Evolutionary conservation across 192 early-diverging fungal genomes (phyloP), one percentile per base, ranked within the genome.

Genomic region (Coemansia nantahalensis): DNA sequence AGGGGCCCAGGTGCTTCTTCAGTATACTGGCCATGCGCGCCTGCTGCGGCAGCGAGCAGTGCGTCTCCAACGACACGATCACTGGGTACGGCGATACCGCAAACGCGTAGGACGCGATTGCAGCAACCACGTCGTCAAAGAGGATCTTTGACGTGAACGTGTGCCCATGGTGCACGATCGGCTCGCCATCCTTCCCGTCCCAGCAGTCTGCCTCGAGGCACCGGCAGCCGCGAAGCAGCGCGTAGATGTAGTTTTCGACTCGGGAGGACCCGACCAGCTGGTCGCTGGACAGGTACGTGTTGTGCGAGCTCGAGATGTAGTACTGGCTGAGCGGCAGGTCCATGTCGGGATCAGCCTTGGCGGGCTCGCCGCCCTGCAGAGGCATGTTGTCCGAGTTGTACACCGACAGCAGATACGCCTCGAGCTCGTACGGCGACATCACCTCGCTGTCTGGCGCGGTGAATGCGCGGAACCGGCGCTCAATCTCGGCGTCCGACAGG

Each of bases 161-260:
- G 45, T 80, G 77, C 2, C 92, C 92, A 55, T 96, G 94, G 39
- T 84, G 90, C 17, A 94, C 84, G 6, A 90, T 51, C 13, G 92
- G 91, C 40, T 83, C 75, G 17, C 84, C 86, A 43, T 83, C 80
- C 10, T 84, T 65, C 0, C 92, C 90, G 72, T 96, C 91, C 83
- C 90, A 95, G 54, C 89, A 90, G 66, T 96, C 94, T 39, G 94
- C 38, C 69, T 94, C 92, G n/a, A 95, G 77, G 66, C 92, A 94
- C 22, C 90, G 82, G 55, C 91, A 94, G 11, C 94, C 94, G 11
- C 81, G 69, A 57, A 89, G 86, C 39, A 96, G 68, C 12, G 89
- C 90, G 17, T 90, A 76, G 36, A 94, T 88, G 56, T 96, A 96
- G 8, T 85, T 86, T 57, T 94, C 92, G 3, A 94, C 86, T 2